Conservation (phyloP, 352 stramenopile species). For the Pythium vanterpoolii region DNA sequence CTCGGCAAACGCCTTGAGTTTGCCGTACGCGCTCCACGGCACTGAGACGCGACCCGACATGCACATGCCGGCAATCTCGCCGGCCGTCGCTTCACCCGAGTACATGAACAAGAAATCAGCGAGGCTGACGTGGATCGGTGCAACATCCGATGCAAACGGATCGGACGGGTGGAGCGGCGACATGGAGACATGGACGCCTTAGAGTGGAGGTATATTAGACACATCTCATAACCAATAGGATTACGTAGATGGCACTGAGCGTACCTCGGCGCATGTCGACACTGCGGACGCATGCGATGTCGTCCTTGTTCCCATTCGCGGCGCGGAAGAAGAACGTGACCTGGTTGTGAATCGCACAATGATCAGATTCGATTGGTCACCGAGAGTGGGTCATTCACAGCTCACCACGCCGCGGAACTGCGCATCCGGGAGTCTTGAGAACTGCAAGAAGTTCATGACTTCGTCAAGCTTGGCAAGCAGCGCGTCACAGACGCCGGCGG, state of each 20-base stretch:
- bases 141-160: conserved; percentile 58
- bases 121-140: conserved; percentile 68
- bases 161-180: conserved; percentile 43
- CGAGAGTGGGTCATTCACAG: neutral
- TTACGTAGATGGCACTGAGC: neutral
- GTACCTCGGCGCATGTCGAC: conserved; percentile 75
- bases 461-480: conserved; percentile 79
- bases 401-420: conserved; percentile 62
- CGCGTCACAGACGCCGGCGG: conserved; percentile 46
- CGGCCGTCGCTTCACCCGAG: conserved; percentile 67
- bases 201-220: neutral
- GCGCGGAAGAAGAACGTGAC: conserved; percentile 81
- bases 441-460: conserved; percentile 83
- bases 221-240: neutral
- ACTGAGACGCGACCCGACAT: conserved; percentile 84
- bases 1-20: conserved; percentile 81
- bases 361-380: conserved; percentile 1
- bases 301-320: conserved; percentile 33
- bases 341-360: conserved; percentile 24
- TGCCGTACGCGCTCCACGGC: conserved; percentile 78
- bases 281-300: conserved; percentile 64
- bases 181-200: conserved; percentile 57
- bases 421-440: conserved; percentile 37
- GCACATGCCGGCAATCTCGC: conserved; percentile 80
- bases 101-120: conserved; percentile 88